A percentile compares a stretch with the other conserved stretches of the same genome.
Evolutionary conservation across 2,329 filamentous ascomycete species (phyloP).

Genomic region (Xylariaceae sp.): DNA sequence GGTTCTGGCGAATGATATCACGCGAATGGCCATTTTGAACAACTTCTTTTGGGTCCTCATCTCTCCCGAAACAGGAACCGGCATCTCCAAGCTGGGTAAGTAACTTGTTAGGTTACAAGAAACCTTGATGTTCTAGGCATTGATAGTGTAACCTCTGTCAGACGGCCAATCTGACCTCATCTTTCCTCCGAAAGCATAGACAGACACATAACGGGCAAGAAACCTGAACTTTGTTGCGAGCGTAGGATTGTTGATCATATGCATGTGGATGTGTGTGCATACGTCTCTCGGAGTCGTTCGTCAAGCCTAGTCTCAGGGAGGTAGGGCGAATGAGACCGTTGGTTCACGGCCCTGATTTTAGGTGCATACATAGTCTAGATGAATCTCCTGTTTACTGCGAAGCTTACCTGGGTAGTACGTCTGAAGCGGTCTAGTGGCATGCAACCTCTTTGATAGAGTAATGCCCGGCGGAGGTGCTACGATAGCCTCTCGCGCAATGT

Average conservation of each 20-base stretch:
- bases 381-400: background rate
- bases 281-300: conserved; percentile 21
- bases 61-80: conserved; percentile 18
- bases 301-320: conserved; percentile 18
- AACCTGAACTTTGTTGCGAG: conserved; percentile 26
- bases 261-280: background rate
- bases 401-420: conserved; percentile 9
- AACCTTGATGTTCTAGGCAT: conserved; percentile 15
- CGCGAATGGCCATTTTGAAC: conserved; percentile 10
- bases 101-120: conserved; percentile 11
- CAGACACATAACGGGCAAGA: conserved; percentile 29
- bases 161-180: conserved; percentile 18
- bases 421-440: conserved; percentile 10
- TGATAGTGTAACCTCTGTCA: conserved; percentile 10
- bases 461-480: conserved; percentile 7
- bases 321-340: conserved; percentile 19
- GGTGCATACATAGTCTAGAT: conserved; percentile 10
- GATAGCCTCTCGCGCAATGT: conserved; percentile 11
- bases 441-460: conserved; percentile 13
- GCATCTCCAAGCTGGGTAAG: conserved; percentile 19
- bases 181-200: conserved; percentile 2
- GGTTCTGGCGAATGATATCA: conserved; percentile 22
- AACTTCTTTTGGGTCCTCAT: conserved; percentile 4
- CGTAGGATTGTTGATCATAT: conserved; percentile 26
- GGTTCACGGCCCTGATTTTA: conserved; percentile 15